Percentiles rank a stretch among this genome's conserved stretches.
These are phyloP conservation scores for Cardamine occulta DNA, from an alignment of 345 rosid species.

Conservation along the genomic window DNA sequence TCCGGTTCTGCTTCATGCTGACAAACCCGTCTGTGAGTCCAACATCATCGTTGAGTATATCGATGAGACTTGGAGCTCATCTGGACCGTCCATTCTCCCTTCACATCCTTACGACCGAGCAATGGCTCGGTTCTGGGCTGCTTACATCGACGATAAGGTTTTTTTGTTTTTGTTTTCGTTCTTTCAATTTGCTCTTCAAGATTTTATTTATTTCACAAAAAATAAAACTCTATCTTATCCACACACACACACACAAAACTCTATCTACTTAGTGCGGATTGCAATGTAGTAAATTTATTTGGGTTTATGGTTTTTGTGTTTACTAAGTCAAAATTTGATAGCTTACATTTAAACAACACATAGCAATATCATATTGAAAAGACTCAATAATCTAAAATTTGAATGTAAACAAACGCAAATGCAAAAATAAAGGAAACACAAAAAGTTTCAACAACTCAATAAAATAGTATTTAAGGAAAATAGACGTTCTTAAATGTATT, in stretches of 20 bases:
- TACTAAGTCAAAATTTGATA: not conserved
- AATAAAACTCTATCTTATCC: not conserved
- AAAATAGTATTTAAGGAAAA: not conserved
- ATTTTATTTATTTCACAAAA: not conserved
- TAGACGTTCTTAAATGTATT: not conserved
- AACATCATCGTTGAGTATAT: slow-evolving; percentile 72
- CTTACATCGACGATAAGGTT: slow-evolving; percentile 73
- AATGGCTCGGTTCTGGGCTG: slow-evolving; percentile 74
- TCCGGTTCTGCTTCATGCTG: slow-evolving; percentile 69
- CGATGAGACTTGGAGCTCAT: slow-evolving; percentile 62
- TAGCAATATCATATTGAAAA: not conserved
- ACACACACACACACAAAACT: no score
- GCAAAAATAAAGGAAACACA: not conserved
- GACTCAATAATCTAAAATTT: not conserved
- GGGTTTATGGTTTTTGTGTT: not conserved
- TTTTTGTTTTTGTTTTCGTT: not conserved
- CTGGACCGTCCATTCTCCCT: slow-evolving; percentile 68
- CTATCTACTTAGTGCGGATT: not conserved
- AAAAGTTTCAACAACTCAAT: not conserved
- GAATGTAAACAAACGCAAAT: not conserved
- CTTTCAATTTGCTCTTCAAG: not conserved
- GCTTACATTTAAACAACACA: not conserved
- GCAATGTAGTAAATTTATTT: not conserved
- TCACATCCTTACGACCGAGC: slow-evolving; percentile 71
- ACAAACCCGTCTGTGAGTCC: slow-evolving; percentile 67